phyloP scores from a whole-genome alignment of 108 stramenopile species.

The Cafeteria roenbergensis region DNA sequence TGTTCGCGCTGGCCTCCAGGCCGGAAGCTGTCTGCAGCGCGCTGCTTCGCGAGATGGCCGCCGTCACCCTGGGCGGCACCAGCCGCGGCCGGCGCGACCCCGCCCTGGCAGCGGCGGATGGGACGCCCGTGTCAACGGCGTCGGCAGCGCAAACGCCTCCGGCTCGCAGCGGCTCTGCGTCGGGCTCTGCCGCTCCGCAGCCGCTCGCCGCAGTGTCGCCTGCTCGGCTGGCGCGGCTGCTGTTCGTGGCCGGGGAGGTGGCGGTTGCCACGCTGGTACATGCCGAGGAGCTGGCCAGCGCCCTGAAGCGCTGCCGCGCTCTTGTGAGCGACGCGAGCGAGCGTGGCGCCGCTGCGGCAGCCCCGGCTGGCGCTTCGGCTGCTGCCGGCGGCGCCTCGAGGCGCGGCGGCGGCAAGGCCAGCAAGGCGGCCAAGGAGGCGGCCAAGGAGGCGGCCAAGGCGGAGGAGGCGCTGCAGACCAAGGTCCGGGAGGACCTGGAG shows the following conservation, averaged over 20 bases:
- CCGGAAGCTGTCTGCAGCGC: slow-evolving; percentile 57
- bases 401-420: slow-evolving; percentile 3
- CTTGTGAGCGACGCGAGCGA: not conserved
- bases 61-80: slow-evolving; percentile 23
- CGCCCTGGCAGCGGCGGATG: slow-evolving; percentile 1
- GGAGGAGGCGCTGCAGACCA: slow-evolving; percentile 11
- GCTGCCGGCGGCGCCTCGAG: too few species aligned
- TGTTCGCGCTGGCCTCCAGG: slow-evolving; percentile 57
- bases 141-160: slow-evolving; percentile 23
- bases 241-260: slow-evolving; percentile 82
- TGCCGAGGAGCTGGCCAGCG: slow-evolving; percentile 62
- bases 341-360: not conserved
- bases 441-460: slow-evolving; percentile 8
- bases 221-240: slow-evolving; percentile 64
- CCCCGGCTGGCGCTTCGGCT: slow-evolving; percentile 2
- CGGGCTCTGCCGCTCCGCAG: slow-evolving; percentile 1
- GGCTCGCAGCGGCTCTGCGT: slow-evolving; percentile 21
- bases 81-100: not conserved
- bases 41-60: slow-evolving; percentile 60
- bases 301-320: slow-evolving; percentile 1
- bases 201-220: slow-evolving; percentile 33
- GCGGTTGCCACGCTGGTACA: slow-evolving; percentile 79
- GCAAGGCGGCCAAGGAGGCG: slow-evolving; percentile 1
- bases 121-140: slow-evolving; percentile 15
- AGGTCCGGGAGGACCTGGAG: slow-evolving; percentile 7